A percentile compares a stretch with the other conserved stretches of the same genome.
Evolutionary conservation across 2,329 filamentous ascomycete genomes (phyloP).

Genomic region (Incumbomyces delicatus): DNA sequence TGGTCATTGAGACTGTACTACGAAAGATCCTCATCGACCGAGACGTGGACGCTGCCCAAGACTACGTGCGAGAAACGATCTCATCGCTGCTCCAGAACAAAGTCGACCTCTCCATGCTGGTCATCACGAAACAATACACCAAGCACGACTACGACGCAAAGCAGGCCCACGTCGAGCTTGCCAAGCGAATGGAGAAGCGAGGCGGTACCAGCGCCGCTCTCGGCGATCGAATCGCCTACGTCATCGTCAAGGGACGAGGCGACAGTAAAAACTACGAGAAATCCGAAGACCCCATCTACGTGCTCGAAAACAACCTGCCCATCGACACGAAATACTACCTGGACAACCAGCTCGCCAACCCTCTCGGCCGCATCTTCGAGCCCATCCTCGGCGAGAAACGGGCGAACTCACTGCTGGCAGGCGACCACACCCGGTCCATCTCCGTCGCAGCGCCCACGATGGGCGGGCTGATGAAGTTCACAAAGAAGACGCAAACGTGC

Average conservation of each 20-base stretch:
- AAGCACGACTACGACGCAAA: slow-evolving; percentile 85
- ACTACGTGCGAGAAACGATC: slow-evolving; percentile 93
- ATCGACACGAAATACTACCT: slow-evolving; percentile 98
- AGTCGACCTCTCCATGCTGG: slow-evolving; percentile 96
- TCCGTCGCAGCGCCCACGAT: slow-evolving; percentile 83
- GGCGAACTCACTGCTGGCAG: slow-evolving; percentile 72
- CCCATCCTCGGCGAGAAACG: slow-evolving; percentile 93
- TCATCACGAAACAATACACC: slow-evolving; percentile 93
- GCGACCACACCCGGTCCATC: slow-evolving; percentile 90
- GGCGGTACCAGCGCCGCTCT: slow-evolving; percentile 84
- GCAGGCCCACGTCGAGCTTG: slow-evolving; percentile 92
- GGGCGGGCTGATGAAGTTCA: slow-evolving; percentile 95
- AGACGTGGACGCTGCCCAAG: slow-evolving; percentile 82
- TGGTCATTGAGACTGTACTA: slow-evolving; percentile 91
- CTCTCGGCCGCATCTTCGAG: slow-evolving; percentile 89
- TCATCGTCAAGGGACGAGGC: slow-evolving; percentile 85
- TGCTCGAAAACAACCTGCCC: slow-evolving; percentile 92
- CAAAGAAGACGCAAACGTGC: slow-evolving; percentile 95
- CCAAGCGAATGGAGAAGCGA: slow-evolving; percentile 92
- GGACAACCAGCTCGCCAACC: slow-evolving; percentile 95
- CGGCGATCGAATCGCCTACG: slow-evolving; percentile 93
- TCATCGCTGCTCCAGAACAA: slow-evolving; percentile 94
- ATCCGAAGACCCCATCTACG: slow-evolving; percentile 92
- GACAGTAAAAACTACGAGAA: slow-evolving; percentile 94
- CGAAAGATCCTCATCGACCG: slow-evolving; percentile 92